Evolutionary conservation across 257 asterid species (phyloP).

Genomic region (Forsythia viridissima): DNA sequence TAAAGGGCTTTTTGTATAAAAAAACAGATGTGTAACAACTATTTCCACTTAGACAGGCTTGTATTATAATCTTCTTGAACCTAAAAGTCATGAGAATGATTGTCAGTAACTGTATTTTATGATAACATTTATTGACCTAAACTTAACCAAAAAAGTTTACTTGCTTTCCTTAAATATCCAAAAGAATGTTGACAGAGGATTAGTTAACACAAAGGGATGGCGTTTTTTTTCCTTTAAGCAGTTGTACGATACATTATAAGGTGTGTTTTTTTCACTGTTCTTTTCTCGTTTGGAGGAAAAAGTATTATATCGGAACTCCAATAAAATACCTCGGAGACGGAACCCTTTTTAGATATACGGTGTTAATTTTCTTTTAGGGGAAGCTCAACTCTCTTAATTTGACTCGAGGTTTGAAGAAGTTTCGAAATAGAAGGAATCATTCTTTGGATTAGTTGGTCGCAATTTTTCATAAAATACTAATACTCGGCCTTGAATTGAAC

Average conservation of each 20-base stretch:
- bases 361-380: neutral
- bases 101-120: constrained; percentile 18
- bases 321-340: too few species aligned
- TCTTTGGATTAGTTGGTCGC: too few species aligned
- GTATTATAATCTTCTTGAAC: constrained; percentile 16
- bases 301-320: too few species aligned
- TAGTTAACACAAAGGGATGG: constrained; percentile 18
- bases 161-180: neutral
- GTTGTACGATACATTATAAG: too few species aligned
- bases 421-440: neutral
- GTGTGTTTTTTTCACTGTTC: too few species aligned
- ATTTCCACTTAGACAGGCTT: constrained; percentile 18
- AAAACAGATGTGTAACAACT: neutral
- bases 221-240: too few species aligned
- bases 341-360: too few species aligned
- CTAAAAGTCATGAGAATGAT: constrained; percentile 13
- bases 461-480: too few species aligned
- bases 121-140: constrained; percentile 26
- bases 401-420: neutral
- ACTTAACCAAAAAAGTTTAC: constrained; percentile 7
- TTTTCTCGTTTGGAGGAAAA: too few species aligned
- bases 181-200: constrained; percentile 16
- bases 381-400: neutral
- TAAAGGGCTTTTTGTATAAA: neutral
- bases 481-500: neutral